A percentile compares a stretch with the other conserved stretches of the same genome.
Conservation (phyloP, 371 early-diverging fungal genomes). For the Circinella minor region DNA sequence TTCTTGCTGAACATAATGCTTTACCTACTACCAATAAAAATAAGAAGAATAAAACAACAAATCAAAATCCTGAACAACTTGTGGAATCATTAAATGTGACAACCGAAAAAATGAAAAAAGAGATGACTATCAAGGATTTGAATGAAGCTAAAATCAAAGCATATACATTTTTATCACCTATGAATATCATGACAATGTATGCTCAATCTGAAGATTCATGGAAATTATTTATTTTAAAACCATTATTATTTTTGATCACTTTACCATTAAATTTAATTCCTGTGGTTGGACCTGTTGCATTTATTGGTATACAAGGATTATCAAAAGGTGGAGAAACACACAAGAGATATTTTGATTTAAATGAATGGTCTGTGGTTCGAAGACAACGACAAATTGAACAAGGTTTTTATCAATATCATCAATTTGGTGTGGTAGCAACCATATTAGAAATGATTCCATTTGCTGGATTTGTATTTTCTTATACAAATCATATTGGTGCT, state of each 20-base stretch:
- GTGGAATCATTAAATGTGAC: conserved; percentile 18
- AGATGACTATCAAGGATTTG: neutral
- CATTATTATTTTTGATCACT: conserved; percentile 34
- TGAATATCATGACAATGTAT: conserved; percentile 34
- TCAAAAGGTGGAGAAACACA: conserved; percentile 39
- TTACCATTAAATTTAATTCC: conserved; percentile 44
- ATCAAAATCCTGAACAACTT: neutral
- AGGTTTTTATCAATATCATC: conserved; percentile 38
- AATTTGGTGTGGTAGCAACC: conserved; percentile 47
- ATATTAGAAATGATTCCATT: conserved; percentile 49
- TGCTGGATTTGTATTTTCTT: conserved; percentile 45
- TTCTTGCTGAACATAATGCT: conserved; percentile 30
- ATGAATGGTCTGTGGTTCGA: conserved; percentile 32
- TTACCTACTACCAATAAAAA: conserved; percentile 20
- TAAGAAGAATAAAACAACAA: neutral
- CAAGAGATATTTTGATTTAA: conserved; percentile 40
- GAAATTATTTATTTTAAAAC: conserved; percentile 27
- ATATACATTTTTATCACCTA: conserved; percentile 32
- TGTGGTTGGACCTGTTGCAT: conserved; percentile 34
- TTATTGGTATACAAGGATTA: conserved; percentile 40
- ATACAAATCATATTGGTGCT: conserved; percentile 49
- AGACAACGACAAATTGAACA: conserved; percentile 37
- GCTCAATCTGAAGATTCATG: conserved; percentile 33
- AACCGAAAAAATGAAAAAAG: conserved; percentile 10
- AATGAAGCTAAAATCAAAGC: conserved; percentile 12